phyloP scores from a whole-genome alignment of 345 rosid species.

The Theobroma cacao region DNA sequence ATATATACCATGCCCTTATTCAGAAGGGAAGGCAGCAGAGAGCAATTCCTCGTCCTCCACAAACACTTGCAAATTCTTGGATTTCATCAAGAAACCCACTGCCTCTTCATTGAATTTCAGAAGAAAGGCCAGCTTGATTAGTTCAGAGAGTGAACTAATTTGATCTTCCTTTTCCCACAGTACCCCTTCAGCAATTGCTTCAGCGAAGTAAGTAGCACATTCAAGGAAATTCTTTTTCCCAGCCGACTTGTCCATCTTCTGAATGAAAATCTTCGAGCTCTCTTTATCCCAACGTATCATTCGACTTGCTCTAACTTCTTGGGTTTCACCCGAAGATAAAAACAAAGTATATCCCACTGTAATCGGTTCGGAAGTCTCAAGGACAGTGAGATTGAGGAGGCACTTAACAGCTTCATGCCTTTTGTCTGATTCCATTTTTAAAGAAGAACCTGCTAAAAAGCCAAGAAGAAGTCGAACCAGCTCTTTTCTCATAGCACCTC shows the following conservation, averaged over 20 bases:
- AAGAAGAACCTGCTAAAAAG: conserved; percentile 50
- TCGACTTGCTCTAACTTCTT: conserved; percentile 21
- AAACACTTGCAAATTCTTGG: conserved; percentile 49
- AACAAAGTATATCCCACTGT: conserved; percentile 31
- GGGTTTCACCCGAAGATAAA: conserved; percentile 37
- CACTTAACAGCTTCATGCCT: conserved; percentile 43
- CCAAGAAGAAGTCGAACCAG: conserved; percentile 58
- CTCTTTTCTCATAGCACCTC: conserved; percentile 26
- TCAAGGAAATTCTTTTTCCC: conserved; percentile 37
- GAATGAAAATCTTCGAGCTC: conserved; percentile 35
- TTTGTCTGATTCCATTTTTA: conserved; percentile 38
- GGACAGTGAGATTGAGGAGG: conserved; percentile 35
- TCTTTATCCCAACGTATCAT: conserved; percentile 60
- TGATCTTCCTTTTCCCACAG: conserved; percentile 53
- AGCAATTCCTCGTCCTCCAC: conserved; percentile 53
- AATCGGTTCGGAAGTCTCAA: conserved; percentile 40
- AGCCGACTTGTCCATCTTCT: conserved; percentile 35
- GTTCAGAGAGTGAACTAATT: conserved; percentile 39
- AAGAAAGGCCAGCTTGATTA: conserved; percentile 54
- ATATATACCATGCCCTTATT: neutral
- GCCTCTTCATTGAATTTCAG: conserved; percentile 50
- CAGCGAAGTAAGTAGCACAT: conserved; percentile 51
- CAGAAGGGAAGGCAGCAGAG: conserved; percentile 30
- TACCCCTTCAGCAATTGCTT: conserved; percentile 50
- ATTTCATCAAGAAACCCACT: conserved; percentile 47